phyloP scores from a whole-genome alignment of 148 eudicot species.

The Arbutus unedo region DNA sequence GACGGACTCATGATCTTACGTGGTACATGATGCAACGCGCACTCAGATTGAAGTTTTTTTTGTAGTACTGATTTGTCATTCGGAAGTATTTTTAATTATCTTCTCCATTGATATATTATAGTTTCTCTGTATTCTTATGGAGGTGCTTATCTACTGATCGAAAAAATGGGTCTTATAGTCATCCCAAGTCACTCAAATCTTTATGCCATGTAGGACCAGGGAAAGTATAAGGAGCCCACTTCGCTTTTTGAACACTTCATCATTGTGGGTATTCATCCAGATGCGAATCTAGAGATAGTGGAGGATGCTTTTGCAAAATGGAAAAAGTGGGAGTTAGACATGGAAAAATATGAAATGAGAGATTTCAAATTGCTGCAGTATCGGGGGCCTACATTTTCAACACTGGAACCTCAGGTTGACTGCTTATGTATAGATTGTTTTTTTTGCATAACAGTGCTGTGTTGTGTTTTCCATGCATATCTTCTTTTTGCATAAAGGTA shows the following conservation, averaged over 20 bases:
- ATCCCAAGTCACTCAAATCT: conserved; percentile 15
- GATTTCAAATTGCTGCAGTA: conserved; percentile 37
- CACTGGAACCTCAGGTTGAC: conserved; percentile 83
- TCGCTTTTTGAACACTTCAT: conserved; percentile 87
- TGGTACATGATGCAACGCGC: background rate
- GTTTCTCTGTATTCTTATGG: background rate
- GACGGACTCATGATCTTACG: background rate
- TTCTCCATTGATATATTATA: background rate
- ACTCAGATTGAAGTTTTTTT: background rate
- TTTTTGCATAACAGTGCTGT: background rate
- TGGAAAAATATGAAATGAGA: conserved; percentile 31
- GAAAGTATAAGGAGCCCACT: conserved; percentile 69
- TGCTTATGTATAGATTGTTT: background rate
- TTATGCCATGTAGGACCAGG: conserved; percentile 52
- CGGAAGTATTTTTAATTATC: background rate
- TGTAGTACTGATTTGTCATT: background rate
- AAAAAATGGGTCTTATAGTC: conserved; percentile 2
- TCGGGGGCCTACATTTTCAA: conserved; percentile 49
- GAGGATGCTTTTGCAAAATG: conserved; percentile 75
- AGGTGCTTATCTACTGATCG: background rate
- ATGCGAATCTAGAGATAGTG: conserved; percentile 75
- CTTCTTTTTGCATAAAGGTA: background rate
- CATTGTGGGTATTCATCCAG: conserved; percentile 81
- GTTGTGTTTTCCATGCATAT: background rate
- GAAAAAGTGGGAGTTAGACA: conserved; percentile 65